Percentiles rank a stretch among this genome's conserved stretches.
Evolutionary conservation across 768 basidiomycete genomes (phyloP).

Genomic region (Dioszegia aurantiaca): DNA sequence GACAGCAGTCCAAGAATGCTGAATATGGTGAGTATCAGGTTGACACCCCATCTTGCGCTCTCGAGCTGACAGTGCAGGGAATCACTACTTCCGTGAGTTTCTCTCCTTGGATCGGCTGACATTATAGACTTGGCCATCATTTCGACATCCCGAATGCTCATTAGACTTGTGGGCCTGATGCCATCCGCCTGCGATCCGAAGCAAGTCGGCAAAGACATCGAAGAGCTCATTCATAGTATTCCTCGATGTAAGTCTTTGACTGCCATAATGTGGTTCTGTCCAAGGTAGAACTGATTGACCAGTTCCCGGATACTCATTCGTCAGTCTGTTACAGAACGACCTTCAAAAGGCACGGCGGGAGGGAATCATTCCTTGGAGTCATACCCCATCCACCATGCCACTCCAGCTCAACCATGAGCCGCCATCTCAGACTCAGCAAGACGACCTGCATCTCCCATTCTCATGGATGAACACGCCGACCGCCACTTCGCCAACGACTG

Average conservation of each 20-base stretch:
- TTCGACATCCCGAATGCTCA: constrained; percentile 36
- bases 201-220: constrained; percentile 36
- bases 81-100: constrained; percentile 21
- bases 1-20: constrained; percentile 6
- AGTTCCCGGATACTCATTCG: constrained; percentile 44
- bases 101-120: neutral
- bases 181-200: constrained; percentile 31
- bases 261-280: too few relatives aligned
- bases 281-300: neutral
- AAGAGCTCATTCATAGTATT: constrained; percentile 29
- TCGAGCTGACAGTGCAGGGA: constrained; percentile 6
- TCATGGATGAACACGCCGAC: constrained; percentile 11
- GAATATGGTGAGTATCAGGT: constrained; percentile 17
- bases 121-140: constrained; percentile 20
- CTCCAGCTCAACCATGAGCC: neutral
- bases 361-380: constrained; percentile 25
- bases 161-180: constrained; percentile 33
- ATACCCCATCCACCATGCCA: neutral
- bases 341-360: constrained; percentile 31
- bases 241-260: constrained; percentile 26
- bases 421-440: neutral
- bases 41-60: neutral
- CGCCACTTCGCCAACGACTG: neutral
- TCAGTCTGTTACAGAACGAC: constrained; percentile 31
- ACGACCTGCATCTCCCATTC: constrained; percentile 1